Conservation (phyloP, 2,329 filamentous ascomycete genomes). For the Westerdykella sp. region DNA sequence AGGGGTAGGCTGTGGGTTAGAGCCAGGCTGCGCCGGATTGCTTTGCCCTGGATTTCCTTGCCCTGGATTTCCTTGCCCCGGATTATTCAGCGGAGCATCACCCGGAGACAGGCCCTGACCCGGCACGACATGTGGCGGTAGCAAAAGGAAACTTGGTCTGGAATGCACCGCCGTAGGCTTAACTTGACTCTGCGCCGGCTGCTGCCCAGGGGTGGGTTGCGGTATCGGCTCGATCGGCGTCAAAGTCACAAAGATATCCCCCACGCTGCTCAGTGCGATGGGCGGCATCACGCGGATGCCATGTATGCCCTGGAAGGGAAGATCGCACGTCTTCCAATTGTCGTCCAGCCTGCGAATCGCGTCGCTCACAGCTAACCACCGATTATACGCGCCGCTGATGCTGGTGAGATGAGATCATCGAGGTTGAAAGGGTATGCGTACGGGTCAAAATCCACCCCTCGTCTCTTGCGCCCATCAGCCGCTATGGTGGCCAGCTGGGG, state of each 20-base stretch:
- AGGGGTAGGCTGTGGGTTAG: neutral
- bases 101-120: neutral
- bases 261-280: slow-evolving; percentile 7
- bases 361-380: slow-evolving; percentile 10
- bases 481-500: slow-evolving; percentile 5
- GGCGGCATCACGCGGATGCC: too few relatives aligned
- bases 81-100: slow-evolving; percentile 2
- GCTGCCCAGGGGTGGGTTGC: slow-evolving; percentile 18
- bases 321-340: slow-evolving; percentile 13
- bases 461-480: neutral
- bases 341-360: slow-evolving; percentile 14
- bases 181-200: slow-evolving; percentile 6
- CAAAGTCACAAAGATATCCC: slow-evolving; percentile 11
- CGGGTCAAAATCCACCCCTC: slow-evolving; percentile 5
- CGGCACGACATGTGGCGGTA: neutral
- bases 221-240: slow-evolving; percentile 2
- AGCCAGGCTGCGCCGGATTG: slow-evolving; percentile 1
- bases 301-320: slow-evolving; percentile 10
- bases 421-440: slow-evolving; percentile 13
- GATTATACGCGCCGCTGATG: slow-evolving; percentile 11
- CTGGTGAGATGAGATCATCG: slow-evolving; percentile 7
- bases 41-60: slow-evolving; percentile 1
- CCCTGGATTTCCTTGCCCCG: neutral
- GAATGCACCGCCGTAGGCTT: slow-evolving; percentile 7
- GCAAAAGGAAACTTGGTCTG: slow-evolving; percentile 1